Evolutionary conservation across 257 asterid species (phyloP), one percentile per base, ranked within the genome.

Genomic region (Thymus quinquecostatus): DNA sequence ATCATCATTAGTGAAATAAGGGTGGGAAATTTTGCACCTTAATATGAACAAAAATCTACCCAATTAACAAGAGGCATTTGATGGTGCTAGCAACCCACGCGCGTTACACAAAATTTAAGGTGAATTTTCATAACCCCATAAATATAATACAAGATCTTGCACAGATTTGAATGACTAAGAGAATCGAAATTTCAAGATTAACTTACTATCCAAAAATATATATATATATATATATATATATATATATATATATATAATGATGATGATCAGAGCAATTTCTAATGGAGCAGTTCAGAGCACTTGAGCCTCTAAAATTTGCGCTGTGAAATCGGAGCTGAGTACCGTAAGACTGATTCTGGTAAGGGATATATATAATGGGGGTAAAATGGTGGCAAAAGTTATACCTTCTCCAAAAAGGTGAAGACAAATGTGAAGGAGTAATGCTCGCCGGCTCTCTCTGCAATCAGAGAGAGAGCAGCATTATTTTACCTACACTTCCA

Each of bases 331-430:
- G 55, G 62, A 68, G 50, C 0, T 28, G 49, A 59, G 12, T 12
- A 68, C 5, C 68, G 28, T 44, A 21, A 48, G 55, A 63, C 9
- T 28, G 30, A 5, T 38, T 38, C 8, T 38, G 6, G 7, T 4
- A 38, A 38, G 3, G 41, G 41, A 38, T 38, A 38, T 5, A 38
- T 38, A 32, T 4, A 54, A 21, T 21, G 21, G 21, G 21, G 32
- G 51, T 40, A 44, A 56, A 56, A 56, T n/a, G 66, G 76, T 30
- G 73, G 72, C 38, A 40, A 54, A 40, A 32, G 57, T 21, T 10
- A 8, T 76, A 81, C 85, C 82, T 65, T 51, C 21, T 21, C 21
- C 66, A 54, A 60, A 76, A n/a, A 68, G 61, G 53, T 43, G 62
- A 74, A 58, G 71, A 76, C 67, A 56, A 75, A 66, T 21, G 30